Percentiles rank a stretch among this genome's conserved stretches.
Conservation (phyloP, 805 yeast genomes). For the Diddensiella caesifluorescens region DNA sequence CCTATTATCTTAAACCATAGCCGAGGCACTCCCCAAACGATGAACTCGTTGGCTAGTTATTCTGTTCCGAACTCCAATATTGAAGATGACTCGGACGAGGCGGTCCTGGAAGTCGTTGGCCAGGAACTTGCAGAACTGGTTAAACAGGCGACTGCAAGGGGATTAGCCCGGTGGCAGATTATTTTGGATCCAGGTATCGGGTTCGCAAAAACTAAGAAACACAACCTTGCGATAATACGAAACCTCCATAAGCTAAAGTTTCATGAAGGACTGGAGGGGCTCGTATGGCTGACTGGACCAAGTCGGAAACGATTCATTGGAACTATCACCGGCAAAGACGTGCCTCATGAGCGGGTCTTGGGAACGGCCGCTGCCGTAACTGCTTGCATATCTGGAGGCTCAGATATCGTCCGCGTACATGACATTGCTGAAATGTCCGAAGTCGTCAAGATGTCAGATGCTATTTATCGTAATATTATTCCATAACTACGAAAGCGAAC, state of each 20-base stretch:
- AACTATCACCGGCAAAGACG: slow-evolving; percentile 51
- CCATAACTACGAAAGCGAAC: too few relatives aligned
- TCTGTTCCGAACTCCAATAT: slow-evolving; percentile 28
- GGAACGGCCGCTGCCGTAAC: slow-evolving; percentile 75
- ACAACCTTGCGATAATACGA: slow-evolving; percentile 62
- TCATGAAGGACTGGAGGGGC: slow-evolving; percentile 33
- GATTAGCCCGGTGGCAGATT: slow-evolving; percentile 84
- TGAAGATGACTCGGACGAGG: slow-evolving; percentile 21
- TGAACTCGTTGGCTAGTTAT: slow-evolving; percentile 59
- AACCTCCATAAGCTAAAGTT: slow-evolving; percentile 20
- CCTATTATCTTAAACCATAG: slow-evolving; percentile 82
- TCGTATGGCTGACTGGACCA: slow-evolving; percentile 79
- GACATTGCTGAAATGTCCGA: slow-evolving; percentile 60
- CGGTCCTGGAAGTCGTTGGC: slow-evolving; percentile 52
- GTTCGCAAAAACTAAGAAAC: slow-evolving; percentile 76
- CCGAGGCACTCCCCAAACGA: slow-evolving; percentile 73
- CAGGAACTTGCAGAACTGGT: slow-evolving; percentile 59
- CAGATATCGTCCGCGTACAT: slow-evolving; percentile 85
- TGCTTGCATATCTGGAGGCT: slow-evolving; percentile 65
- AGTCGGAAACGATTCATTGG: slow-evolving; percentile 88
- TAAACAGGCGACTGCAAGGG: slow-evolving; percentile 49
- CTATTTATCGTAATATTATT: slow-evolving; percentile 52
- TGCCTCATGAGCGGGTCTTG: slow-evolving; percentile 56
- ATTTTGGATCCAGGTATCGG: slow-evolving; percentile 95
- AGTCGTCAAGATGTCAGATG: slow-evolving; percentile 62